A percentile compares a stretch with the other conserved stretches of the same genome.
phyloP scores from a whole-genome alignment of 495 filamentous ascomycete genomes.

The Lophiotrema nucula region DNA sequence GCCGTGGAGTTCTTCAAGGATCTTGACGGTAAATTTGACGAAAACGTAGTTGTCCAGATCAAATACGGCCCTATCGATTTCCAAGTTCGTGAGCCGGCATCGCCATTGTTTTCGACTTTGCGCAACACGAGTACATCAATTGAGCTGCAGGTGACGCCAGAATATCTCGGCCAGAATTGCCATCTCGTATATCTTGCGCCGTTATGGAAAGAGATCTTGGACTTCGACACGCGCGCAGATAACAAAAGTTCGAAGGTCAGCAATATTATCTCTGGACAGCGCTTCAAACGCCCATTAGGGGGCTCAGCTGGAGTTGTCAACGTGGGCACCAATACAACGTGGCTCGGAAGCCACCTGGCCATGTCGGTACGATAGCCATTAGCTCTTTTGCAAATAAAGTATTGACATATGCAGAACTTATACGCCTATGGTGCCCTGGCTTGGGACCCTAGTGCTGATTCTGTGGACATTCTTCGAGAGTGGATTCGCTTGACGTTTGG shows the following conservation, averaged over 20 bases:
- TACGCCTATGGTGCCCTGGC: constrained; percentile 68
- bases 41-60: constrained; percentile 70
- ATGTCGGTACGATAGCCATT: constrained; percentile 50
- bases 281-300: constrained; percentile 56
- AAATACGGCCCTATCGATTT: constrained; percentile 77
- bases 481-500: constrained; percentile 69
- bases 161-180: constrained; percentile 70
- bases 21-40: constrained; percentile 64
- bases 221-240: constrained; percentile 65
- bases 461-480: constrained; percentile 55
- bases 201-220: constrained; percentile 64
- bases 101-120: constrained; percentile 68
- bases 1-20: constrained; percentile 65
- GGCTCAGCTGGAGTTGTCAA: constrained; percentile 70
- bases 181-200: constrained; percentile 67
- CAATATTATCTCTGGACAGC: constrained; percentile 59
- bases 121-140: constrained; percentile 58
- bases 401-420: constrained; percentile 48
- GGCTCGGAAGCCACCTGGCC: constrained; percentile 65
- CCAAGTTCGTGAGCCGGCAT: constrained; percentile 68
- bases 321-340: constrained; percentile 64
- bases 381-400: background rate
- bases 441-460: constrained; percentile 56
- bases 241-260: constrained; percentile 51
- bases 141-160: constrained; percentile 66